Evolutionary conservation across 2,329 filamentous ascomycete species (phyloP).

Genomic region (Alternaria viburni): DNA sequence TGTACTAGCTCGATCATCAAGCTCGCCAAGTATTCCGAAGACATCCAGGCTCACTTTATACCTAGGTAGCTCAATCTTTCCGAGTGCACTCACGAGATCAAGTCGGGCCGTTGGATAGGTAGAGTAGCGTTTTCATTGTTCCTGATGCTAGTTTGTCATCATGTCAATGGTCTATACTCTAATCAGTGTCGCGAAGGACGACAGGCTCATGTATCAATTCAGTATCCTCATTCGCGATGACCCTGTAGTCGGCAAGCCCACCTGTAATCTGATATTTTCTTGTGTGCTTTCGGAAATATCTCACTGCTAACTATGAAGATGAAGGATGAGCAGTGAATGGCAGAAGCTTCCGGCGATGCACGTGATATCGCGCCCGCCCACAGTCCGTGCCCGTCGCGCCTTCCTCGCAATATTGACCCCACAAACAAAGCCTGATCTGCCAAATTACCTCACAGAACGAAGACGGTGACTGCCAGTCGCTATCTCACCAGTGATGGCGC

Average conservation of each 20-base stretch:
- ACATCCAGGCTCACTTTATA: neutral
- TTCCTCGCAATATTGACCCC: conserved; percentile 2
- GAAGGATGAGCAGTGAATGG: neutral
- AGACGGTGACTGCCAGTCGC: neutral
- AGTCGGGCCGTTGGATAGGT: neutral
- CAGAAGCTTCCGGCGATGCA: neutral
- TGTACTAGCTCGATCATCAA: neutral
- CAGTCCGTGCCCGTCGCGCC: conserved; percentile 7
- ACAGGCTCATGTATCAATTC: neutral
- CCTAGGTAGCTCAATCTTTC: neutral
- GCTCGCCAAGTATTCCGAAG: neutral
- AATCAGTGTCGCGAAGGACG: neutral
- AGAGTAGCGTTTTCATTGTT: neutral
- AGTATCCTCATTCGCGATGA: neutral
- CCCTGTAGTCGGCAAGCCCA: neutral
- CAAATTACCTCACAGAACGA: neutral
- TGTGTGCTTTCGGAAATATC: neutral
- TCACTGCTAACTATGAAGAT: neutral
- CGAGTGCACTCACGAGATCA: neutral
- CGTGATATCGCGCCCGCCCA: neutral
- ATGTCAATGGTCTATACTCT: neutral
- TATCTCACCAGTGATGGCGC: neutral
- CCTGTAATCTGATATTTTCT: neutral
- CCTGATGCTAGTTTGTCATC: neutral
- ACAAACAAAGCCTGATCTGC: neutral